These are phyloP conservation scores for Porcisia deanei DNA, from an alignment of 208 protist species.

Conservation along the genomic window DNA sequence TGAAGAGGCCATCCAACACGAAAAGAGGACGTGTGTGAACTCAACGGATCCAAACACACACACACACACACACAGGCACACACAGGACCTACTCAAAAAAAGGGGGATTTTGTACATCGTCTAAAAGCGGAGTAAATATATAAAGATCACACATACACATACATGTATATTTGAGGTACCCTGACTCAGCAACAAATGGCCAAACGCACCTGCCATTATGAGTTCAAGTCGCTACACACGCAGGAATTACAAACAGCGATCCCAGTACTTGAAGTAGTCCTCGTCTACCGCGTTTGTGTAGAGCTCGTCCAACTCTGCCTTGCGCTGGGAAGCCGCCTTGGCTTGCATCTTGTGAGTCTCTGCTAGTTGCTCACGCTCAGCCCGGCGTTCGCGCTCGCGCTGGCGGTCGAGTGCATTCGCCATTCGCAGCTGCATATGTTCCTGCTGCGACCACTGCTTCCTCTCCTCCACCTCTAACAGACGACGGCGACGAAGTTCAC, in stretches of 20 bases:
- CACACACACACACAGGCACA: background rate
- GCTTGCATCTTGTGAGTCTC: constrained; percentile 71
- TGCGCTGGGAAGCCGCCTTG: constrained; percentile 45
- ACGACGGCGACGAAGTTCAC: constrained; percentile 75
- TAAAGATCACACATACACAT: background rate
- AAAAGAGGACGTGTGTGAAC: too few species aligned
- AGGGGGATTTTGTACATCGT: background rate
- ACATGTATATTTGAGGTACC: background rate
- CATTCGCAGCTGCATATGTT: constrained; percentile 90
- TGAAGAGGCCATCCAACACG: too few species aligned
- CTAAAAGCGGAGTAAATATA: constrained; percentile 11
- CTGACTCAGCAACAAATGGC: background rate
- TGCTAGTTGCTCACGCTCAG: constrained; percentile 61
- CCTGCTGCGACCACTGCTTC: constrained; percentile 87
- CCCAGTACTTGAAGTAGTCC: constrained; percentile 93
- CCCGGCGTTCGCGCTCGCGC: constrained; percentile 75
- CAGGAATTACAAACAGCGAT: constrained; percentile 60
- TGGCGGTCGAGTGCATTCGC: constrained; percentile 86
- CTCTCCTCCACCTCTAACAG: constrained; percentile 88
- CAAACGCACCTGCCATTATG: background rate
- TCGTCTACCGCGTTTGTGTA: constrained; percentile 91
- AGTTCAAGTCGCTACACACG: background rate
- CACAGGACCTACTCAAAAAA: background rate
- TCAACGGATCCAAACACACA: background rate
- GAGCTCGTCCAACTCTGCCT: constrained; percentile 65